Conservation (phyloP, 2,329 filamentous ascomycete genomes). For the Microsporum audouinii region DNA sequence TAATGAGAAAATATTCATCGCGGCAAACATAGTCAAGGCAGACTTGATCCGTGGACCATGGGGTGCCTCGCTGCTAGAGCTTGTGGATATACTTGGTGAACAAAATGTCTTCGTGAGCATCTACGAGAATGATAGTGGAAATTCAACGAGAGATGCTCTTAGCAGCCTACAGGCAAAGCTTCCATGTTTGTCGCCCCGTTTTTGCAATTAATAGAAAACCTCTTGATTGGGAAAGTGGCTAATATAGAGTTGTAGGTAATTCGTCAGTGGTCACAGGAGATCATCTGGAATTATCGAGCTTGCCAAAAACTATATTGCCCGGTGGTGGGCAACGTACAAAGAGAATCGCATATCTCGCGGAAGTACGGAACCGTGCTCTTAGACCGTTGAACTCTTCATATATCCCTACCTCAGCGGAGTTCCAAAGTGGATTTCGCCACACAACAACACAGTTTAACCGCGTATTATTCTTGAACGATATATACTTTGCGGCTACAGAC, state of each 20-base stretch:
- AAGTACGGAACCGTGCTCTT: slow-evolving; percentile 11
- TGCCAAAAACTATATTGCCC: slow-evolving; percentile 4
- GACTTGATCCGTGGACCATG: slow-evolving; percentile 9
- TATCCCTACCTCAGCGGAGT: not conserved
- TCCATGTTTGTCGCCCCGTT: slow-evolving; percentile 6
- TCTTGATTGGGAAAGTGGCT: no score
- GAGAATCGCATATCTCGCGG: slow-evolving; percentile 10
- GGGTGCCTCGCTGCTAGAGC: slow-evolving; percentile 7
- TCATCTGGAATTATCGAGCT: slow-evolving; percentile 5
- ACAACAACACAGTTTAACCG: slow-evolving; percentile 6
- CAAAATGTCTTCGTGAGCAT: slow-evolving; percentile 12
- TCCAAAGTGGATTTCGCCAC: slow-evolving; percentile 5
- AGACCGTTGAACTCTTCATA: slow-evolving; percentile 7
- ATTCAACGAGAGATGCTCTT: slow-evolving; percentile 5
- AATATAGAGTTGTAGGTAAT: slow-evolving; percentile 5
- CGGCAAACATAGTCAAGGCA: slow-evolving; percentile 11
- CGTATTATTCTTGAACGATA: slow-evolving; percentile 10
- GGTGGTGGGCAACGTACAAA: slow-evolving; percentile 7
- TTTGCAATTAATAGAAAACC: not conserved
- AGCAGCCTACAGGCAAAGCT: slow-evolving; percentile 6
- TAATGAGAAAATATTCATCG: slow-evolving; percentile 10
- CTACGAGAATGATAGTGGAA: slow-evolving; percentile 12
- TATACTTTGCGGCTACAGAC: slow-evolving; percentile 9
- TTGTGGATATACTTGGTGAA: slow-evolving; percentile 9
- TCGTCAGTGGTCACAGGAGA: slow-evolving; percentile 11